Evolutionary conservation across 1,139 yeast species (phyloP).

Genomic region (Saccharomyces hybrid): DNA sequence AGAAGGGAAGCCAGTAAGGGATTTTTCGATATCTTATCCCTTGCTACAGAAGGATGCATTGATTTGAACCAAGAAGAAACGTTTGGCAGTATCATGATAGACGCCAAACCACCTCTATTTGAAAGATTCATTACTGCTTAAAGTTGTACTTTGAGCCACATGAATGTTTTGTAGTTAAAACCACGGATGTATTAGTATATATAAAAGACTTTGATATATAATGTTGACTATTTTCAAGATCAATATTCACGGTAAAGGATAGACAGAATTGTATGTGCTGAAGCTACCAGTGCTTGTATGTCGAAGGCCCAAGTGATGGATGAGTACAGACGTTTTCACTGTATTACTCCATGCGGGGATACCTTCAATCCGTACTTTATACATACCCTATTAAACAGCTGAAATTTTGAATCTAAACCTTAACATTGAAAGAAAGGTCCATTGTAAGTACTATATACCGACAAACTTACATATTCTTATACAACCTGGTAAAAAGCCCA

Average conservation of each 20-base stretch:
- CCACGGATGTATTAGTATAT: background rate
- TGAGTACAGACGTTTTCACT: background rate
- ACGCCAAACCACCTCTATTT: slow-evolving; percentile 45
- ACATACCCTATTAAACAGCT: too few species aligned
- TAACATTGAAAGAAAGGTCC: background rate
- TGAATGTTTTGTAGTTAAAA: too few species aligned
- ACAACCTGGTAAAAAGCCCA: background rate
- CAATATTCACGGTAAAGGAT: background rate
- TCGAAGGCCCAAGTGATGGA: too few species aligned
- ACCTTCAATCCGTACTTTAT: too few species aligned
- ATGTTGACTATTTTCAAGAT: background rate
- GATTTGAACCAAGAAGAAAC: slow-evolving; percentile 52
- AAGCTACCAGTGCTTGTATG: too few species aligned
- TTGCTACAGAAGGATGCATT: slow-evolving; percentile 74
- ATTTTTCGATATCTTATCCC: slow-evolving; percentile 74
- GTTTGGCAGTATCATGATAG: slow-evolving; percentile 53
- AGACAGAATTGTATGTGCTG: background rate
- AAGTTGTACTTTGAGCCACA: background rate
- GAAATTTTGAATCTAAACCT: background rate
- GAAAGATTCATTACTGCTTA: slow-evolving; percentile 33
- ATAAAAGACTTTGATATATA: background rate
- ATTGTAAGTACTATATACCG: background rate
- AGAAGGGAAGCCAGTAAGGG: slow-evolving; percentile 62
- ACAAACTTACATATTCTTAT: background rate
- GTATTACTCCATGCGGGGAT: background rate